These are phyloP conservation scores for Ustilago bromivora DNA, from an alignment of 1,284 basidiomycete species.

Conservation along the genomic window DNA sequence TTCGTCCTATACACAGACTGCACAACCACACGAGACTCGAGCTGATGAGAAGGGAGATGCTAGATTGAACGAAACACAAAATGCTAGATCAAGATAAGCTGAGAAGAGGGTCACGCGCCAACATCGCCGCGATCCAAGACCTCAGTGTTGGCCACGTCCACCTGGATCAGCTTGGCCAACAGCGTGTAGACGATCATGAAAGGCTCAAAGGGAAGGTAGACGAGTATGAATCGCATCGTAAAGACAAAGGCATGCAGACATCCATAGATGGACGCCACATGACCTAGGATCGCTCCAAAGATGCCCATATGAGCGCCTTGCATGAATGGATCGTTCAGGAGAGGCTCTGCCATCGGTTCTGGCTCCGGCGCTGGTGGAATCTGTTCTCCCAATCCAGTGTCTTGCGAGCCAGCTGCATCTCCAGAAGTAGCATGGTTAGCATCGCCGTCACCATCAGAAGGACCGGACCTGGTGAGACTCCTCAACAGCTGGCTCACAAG, in stretches of 20 bases:
- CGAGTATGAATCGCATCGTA: conserved; percentile 36
- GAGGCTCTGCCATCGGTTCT: conserved; percentile 22
- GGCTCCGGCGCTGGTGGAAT: not conserved
- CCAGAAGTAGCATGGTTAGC: not conserved
- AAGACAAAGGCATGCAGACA: conserved; percentile 38
- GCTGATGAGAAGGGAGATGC: not conserved
- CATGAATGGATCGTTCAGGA: conserved; percentile 36
- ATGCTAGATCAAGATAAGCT: not conserved
- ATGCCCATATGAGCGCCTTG: conserved; percentile 26
- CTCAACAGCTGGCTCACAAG: conserved; percentile 3
- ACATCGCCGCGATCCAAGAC: conserved; percentile 36
- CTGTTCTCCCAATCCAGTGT: conserved; percentile 1
- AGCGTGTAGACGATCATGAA: conserved; percentile 33
- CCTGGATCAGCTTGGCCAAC: conserved; percentile 36
- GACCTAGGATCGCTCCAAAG: conserved; percentile 42
- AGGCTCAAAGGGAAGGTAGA: conserved; percentile 48
- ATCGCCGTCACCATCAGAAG: conserved; percentile 9
- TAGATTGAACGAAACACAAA: not conserved
- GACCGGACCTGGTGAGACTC: conserved; percentile 10
- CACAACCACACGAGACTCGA: not conserved
- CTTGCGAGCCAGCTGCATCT: conserved; percentile 4
- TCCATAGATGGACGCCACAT: conserved; percentile 46
- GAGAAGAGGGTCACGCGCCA: not conserved
- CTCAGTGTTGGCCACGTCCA: conserved; percentile 43
- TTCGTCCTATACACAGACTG: not conserved